Percentiles rank a stretch among this genome's conserved stretches.
phyloP scores from a whole-genome alignment of 2,329 filamentous ascomycete genomes.

The Colletotrichum caudatum region DNA sequence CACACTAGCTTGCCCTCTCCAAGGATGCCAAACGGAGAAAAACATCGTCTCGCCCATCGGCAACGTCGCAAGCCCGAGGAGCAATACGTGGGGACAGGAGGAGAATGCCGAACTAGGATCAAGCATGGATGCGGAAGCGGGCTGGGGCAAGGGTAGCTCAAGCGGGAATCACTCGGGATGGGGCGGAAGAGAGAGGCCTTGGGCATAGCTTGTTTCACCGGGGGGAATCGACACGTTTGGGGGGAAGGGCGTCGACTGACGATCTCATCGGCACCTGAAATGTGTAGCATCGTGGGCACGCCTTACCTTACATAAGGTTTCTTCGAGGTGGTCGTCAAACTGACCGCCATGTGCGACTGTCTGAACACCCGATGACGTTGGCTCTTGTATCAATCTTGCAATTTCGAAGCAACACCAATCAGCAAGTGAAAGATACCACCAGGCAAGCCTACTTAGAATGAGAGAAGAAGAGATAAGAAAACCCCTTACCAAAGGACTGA shows the following conservation, averaged over 20 bases:
- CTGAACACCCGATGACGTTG: neutral
- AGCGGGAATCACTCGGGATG: slow-evolving; percentile 35
- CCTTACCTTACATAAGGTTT: neutral
- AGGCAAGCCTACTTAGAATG: neutral
- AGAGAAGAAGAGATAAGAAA: neutral
- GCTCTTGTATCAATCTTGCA: neutral
- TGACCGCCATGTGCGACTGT: neutral
- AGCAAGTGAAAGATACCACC: slow-evolving; percentile 2
- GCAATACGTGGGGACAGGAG: slow-evolving; percentile 26
- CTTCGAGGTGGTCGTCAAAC: too few relatives aligned
- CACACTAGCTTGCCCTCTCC: slow-evolving; percentile 4
- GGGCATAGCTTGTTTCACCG: slow-evolving; percentile 38
- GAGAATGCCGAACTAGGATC: slow-evolving; percentile 23
- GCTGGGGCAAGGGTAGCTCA: slow-evolving; percentile 38
- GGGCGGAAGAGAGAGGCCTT: slow-evolving; percentile 29
- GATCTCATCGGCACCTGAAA: slow-evolving; percentile 18
- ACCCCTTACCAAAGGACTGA: neutral
- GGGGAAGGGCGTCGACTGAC: neutral
- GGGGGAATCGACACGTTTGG: slow-evolving; percentile 20
- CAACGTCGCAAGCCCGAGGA: slow-evolving; percentile 36
- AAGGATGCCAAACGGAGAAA: slow-evolving; percentile 10
- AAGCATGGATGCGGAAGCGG: slow-evolving; percentile 27
- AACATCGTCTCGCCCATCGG: slow-evolving; percentile 35
- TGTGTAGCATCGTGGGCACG: neutral
- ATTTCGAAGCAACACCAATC: neutral